A percentile compares a stretch with the other conserved stretches of the same genome.
Conservation (phyloP, 1,284 basidiomycete genomes). For the Mycena sp. region DNA sequence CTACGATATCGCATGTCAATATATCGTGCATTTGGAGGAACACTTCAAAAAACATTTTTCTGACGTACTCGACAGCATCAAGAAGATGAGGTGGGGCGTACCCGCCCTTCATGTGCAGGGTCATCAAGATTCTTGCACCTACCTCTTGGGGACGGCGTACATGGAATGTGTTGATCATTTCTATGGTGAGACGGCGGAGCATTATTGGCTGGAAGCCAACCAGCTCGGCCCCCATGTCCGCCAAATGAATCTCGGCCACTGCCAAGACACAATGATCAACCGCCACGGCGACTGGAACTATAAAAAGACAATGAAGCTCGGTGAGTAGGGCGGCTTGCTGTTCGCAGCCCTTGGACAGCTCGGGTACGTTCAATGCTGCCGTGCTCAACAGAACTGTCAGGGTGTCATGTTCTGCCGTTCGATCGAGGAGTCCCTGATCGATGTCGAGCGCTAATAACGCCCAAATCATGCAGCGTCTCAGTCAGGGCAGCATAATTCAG, state of each 20-base stretch:
- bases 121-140: constrained; percentile 8
- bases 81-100: not conserved
- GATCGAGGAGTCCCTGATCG: too few species aligned
- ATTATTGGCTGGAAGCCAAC: constrained; percentile 34
- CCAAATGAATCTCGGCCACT: constrained; percentile 36
- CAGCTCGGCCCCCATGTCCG: constrained; percentile 32
- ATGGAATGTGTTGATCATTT: constrained; percentile 30
- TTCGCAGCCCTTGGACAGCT: too few species aligned
- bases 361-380: too few species aligned
- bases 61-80: not conserved
- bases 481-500: too few species aligned
- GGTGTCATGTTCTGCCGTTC: too few species aligned
- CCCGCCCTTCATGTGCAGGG: not conserved
- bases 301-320: too few species aligned
- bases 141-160: constrained; percentile 33
- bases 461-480: too few species aligned
- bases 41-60: not conserved
- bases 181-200: constrained; percentile 36
- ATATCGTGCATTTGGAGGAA: not conserved
- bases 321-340: too few species aligned
- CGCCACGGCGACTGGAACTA: too few species aligned
- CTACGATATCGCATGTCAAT: constrained; percentile 6
- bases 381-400: too few species aligned
- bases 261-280: constrained; percentile 31
- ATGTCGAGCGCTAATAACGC: too few species aligned